A percentile compares a stretch with the other conserved stretches of the same genome.
Evolutionary conservation across 2,329 filamentous ascomycete species (phyloP).

Genomic region (Fusarium fujikuroi): DNA sequence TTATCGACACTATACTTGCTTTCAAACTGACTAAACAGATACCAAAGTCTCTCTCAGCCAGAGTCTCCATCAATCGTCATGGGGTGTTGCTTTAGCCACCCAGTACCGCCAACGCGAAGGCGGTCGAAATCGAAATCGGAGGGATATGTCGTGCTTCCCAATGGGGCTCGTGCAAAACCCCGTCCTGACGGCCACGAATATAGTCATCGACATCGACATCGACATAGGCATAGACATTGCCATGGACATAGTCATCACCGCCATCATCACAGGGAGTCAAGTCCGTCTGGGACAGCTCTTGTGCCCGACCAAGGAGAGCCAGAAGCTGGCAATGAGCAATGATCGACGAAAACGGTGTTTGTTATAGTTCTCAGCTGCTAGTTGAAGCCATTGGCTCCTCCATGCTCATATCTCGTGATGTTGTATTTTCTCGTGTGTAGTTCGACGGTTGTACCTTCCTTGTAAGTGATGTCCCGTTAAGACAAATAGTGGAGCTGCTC

Average conservation of each 20-base stretch:
- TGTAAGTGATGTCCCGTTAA: background rate
- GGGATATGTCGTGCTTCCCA: background rate
- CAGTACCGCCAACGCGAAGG: background rate
- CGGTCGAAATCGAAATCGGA: background rate
- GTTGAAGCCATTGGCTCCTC: background rate
- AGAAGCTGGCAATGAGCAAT: background rate
- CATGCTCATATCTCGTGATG: background rate
- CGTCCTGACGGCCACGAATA: background rate
- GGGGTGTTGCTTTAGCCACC: slow-evolving; percentile 20
- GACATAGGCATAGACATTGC: background rate
- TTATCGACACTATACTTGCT: background rate
- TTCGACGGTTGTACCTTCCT: slow-evolving; percentile 1
- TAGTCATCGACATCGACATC: background rate
- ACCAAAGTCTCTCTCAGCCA: background rate
- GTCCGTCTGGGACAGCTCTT: background rate
- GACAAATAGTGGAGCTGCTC: slow-evolving; percentile 34
- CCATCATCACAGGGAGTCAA: background rate
- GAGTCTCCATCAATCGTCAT: background rate
- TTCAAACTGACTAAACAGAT: background rate
- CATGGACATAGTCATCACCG: background rate
- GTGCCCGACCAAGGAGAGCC: background rate
- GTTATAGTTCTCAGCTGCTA: background rate
- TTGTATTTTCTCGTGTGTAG: background rate
- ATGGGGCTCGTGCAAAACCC: background rate
- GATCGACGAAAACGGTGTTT: background rate